Evolutionary conservation across 192 early-diverging fungal genomes (phyloP).

Genomic region (Haplosporangium gracile): DNA sequence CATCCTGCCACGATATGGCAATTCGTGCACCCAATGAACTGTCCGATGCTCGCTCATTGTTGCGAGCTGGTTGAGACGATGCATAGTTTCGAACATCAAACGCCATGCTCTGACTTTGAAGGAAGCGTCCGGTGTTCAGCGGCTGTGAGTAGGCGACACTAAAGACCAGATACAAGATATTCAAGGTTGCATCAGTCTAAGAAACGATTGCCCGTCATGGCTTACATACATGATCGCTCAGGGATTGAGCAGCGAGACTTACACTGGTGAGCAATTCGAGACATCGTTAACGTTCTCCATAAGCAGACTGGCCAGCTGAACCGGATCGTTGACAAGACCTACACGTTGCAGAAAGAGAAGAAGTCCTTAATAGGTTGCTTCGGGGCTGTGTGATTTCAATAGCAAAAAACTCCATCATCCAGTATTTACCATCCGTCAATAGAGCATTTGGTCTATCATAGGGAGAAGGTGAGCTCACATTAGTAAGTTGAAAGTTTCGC

Average conservation of each 20-base stretch:
- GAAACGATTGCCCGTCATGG: background rate
- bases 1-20: conserved; percentile 52
- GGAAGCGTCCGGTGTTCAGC: conserved; percentile 33
- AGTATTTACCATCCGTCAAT: conserved; percentile 59
- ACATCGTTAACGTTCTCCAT: conserved; percentile 59
- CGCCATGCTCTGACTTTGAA: conserved; percentile 33
- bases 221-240: no score
- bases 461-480: no score
- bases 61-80: conserved; percentile 45
- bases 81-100: conserved; percentile 41
- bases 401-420: background rate
- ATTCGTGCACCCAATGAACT: conserved; percentile 48
- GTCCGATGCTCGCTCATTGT: conserved; percentile 51
- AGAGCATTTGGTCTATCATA: conserved; percentile 63
- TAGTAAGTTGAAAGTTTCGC: no score
- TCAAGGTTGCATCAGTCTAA: background rate
- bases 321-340: conserved; percentile 70
- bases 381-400: no score
- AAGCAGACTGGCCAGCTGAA: conserved; percentile 64
- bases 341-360: background rate
- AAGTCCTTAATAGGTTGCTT: background rate
- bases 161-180: background rate
- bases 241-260: background rate
- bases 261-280: conserved; percentile 42
- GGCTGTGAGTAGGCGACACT: conserved; percentile 55